These are phyloP conservation scores for Thermothelomyces thermophilus DNA, from an alignment of 2,329 filamentous ascomycete species.

Conservation along the genomic window DNA sequence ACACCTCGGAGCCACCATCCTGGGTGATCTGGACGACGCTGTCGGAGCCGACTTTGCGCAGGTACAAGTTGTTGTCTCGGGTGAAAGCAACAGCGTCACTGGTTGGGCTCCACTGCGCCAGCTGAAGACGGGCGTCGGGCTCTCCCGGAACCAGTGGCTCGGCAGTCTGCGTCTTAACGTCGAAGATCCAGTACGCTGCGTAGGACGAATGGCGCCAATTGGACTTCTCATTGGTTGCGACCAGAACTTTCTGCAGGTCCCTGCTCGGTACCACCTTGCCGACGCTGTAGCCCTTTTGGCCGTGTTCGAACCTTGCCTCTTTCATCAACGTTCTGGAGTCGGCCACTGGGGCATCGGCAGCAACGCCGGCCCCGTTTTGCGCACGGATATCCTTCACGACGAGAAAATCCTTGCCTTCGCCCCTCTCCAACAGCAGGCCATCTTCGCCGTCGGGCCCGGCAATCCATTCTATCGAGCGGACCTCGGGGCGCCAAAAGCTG, in stretches of 20 bases:
- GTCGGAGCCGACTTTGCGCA: constrained; percentile 57
- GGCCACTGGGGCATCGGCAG: constrained; percentile 32
- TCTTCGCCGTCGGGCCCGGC: constrained; percentile 69
- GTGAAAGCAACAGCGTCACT: constrained; percentile 88
- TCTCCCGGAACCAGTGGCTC: constrained; percentile 70
- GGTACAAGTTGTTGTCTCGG: constrained; percentile 79
- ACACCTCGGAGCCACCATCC: constrained; percentile 81
- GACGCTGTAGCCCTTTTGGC: constrained; percentile 49
- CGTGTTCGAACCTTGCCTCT: constrained; percentile 53
- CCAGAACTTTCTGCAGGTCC: constrained; percentile 77
- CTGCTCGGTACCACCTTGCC: constrained; percentile 66
- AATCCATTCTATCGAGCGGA: constrained; percentile 70
- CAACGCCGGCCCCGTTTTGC: constrained; percentile 36
- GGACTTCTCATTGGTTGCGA: constrained; percentile 63
- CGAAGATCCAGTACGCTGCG: constrained; percentile 83
- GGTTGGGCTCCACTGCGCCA: constrained; percentile 83
- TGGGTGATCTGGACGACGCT: constrained; percentile 67
- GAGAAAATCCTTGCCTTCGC: constrained; percentile 62
- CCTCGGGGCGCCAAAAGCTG: constrained; percentile 58
- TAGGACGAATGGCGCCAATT: constrained; percentile 90
- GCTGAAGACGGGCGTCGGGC: constrained; percentile 61
- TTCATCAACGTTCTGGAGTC: constrained; percentile 70
- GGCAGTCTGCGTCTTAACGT: constrained; percentile 72
- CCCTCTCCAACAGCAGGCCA: constrained; percentile 73
- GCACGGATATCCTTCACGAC: constrained; percentile 79